A percentile compares a stretch with the other conserved stretches of the same genome.
These are phyloP conservation scores for Nicotiana knightiana DNA, from an alignment of 257 asterid species.

Conservation along the genomic window DNA sequence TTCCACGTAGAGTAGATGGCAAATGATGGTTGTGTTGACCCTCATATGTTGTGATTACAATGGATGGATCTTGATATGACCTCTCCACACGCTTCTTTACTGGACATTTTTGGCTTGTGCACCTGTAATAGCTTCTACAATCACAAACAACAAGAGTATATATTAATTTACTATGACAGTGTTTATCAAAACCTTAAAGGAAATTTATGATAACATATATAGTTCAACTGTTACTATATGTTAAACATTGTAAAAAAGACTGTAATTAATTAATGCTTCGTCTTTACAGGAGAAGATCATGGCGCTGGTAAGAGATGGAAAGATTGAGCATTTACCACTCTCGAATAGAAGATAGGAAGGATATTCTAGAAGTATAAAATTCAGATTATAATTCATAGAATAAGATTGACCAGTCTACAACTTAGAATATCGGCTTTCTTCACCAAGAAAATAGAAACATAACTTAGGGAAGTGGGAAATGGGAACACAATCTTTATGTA, in stretches of 20 bases:
- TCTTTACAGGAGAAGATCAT: background rate
- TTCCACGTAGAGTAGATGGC: constrained; percentile 61
- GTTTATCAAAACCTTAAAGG: background rate
- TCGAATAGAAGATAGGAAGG: background rate
- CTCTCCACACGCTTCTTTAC: constrained; percentile 79
- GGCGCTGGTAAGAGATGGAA: background rate
- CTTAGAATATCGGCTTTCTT: background rate
- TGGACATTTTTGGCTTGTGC: constrained; percentile 70
- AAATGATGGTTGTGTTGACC: constrained; percentile 80
- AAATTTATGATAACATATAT: background rate
- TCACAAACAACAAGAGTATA: background rate
- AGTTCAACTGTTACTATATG: background rate
- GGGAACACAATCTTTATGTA: background rate
- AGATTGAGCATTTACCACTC: too few species aligned
- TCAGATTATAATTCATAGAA: background rate
- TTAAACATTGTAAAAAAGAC: background rate
- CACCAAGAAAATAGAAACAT: background rate
- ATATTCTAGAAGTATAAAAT: background rate
- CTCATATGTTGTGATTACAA: constrained; percentile 70
- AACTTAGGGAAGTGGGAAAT: background rate
- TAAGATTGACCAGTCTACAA: background rate
- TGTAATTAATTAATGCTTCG: background rate
- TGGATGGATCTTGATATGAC: constrained; percentile 62
- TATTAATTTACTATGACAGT: background rate
- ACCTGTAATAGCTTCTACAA: constrained; percentile 75